Evolutionary conservation across 192 early-diverging fungal genomes (phyloP), one percentile per base, ranked within the genome.

Genomic region (Coemansia interrupta): DNA sequence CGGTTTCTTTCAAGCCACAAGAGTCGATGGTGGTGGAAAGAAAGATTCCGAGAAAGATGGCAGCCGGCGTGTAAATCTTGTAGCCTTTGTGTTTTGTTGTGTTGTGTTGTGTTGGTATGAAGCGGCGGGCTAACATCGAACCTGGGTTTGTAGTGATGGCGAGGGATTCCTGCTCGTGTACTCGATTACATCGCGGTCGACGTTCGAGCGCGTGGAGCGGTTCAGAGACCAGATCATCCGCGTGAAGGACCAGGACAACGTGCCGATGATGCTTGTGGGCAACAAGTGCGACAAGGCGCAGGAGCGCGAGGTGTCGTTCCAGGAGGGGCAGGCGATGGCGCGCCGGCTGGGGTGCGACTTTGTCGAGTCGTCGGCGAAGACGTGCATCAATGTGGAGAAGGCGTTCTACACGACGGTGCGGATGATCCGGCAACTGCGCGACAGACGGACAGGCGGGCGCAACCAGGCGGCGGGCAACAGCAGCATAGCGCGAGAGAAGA

Each of bases 141-240:
- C n/a, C n/a, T n/a, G n/a, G 18, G 24, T 47, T 19, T 54, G 53
- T 74, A 78, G 80, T 24, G 86, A 89, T 71, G 94, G 92, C 52
- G 92, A 96, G 68, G 90, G 91, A 38, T 92, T 96, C 70, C 59
- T 96, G 38, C 80, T 96, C 15, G 91, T 94, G 40, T 96, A 95
- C 74, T 90, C 88, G 40, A 93, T 95, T 78, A 89, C 91, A 51
- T 85, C 90, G 32, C 83, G 92, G 54, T 86, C 86, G 45, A 94
- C 94, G 12, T 93, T 94, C 77, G 90, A 94, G 58, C 86, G 90
- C 32, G 86, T 93, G 59, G 86, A 90, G 70, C 80, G 85, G 58
- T 94, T 94, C 82, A 72, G 83, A 48, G 86, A 95, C 58, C 92
- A 94, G 73, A 94, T 96, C 45, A 79, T 82, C 61, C 87, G 91